Base-by-base conservation (phyloP, 164 flowering plant species). In the Cinnamomum chago region DNA sequence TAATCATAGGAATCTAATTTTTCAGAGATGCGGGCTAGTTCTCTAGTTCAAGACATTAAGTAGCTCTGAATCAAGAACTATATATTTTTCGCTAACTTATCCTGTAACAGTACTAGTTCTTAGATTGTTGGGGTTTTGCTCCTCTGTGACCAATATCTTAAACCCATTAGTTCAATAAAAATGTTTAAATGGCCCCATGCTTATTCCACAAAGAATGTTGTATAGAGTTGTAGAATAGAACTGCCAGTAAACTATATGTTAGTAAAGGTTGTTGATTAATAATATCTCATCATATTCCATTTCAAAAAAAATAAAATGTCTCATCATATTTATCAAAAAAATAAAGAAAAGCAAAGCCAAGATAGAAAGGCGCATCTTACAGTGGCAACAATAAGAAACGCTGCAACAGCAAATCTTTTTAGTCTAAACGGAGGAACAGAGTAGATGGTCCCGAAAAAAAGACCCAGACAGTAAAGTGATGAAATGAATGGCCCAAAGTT, bases 321-420 rank as follows among this genome's bases (percentile, higher is more conserved):
- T 40, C 47, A 40, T 40, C 47, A 40, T 55, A 55, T 20, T 55
- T 15, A 55, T 55, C 60, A 55, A 14, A 55, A 15, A 55, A 55
- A 52, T 3, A 52, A 52, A 52, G 58, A 6, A 60, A 33, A 72
- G 47, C 17, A 24, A 52, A 70, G n/a, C 60, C 60, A 28, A 12
- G 62, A 20, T 24, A 64, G 27, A 23, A 76, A 68, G 64, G 58
- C 12, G 25, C 70, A 62, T 73, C 79, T 79, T 90, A 93, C 99
- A 79, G 98, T 92, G 71, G 99, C 98, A 79, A 96, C 94, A 69
- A 94, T 96, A 69, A 96, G 98, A 90, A 96, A 96, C 77, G 99
- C 97, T 73, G 90, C 87, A 75, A 94, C 90, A 27, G 99, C 91
- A 82, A 83, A 92, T 88, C 89, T 89, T 91, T 93, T 96, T 93